Conservation (phyloP, 306 rosid species). For the Erythrophleum fordii region DNA sequence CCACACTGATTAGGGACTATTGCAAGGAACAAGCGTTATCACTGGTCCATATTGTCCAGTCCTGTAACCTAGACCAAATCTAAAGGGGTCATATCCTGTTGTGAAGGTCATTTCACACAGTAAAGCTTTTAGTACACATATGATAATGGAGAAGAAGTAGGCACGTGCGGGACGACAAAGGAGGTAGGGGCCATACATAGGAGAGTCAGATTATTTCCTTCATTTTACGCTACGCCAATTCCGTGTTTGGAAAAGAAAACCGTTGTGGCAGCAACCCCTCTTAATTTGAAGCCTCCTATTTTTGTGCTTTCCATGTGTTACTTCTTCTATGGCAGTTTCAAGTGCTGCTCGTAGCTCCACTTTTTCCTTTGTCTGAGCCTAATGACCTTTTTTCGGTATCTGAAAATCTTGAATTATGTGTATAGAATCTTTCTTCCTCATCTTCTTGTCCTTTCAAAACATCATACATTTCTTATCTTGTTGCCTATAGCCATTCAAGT, state of each 20-base stretch:
- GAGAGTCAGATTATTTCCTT: background rate
- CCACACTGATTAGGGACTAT: background rate
- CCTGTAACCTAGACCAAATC: background rate
- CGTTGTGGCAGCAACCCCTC: background rate
- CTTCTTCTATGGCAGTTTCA: constrained; percentile 11
- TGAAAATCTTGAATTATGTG: constrained; percentile 26
- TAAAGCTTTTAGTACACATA: background rate
- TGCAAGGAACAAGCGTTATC: background rate
- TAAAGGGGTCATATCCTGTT: background rate
- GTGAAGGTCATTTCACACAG: constrained; percentile 15
- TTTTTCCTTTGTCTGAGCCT: constrained; percentile 31
- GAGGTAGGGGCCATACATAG: background rate
- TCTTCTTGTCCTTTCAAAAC: constrained; percentile 9
- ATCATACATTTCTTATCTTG: background rate
- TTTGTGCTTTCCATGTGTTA: constrained; percentile 17
- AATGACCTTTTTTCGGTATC: constrained; percentile 6
- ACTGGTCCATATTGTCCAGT: background rate
- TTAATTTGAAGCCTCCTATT: background rate
- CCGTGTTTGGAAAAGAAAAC: constrained; percentile 17
- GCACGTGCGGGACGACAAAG: background rate
- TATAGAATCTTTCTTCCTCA: constrained; percentile 26
- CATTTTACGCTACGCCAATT: background rate
- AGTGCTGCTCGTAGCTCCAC: constrained; percentile 19
- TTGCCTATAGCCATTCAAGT: background rate
- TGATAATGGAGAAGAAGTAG: background rate